phyloP scores from a whole-genome alignment of 768 basidiomycete species.

The Auriscalpium orientale region DNA sequence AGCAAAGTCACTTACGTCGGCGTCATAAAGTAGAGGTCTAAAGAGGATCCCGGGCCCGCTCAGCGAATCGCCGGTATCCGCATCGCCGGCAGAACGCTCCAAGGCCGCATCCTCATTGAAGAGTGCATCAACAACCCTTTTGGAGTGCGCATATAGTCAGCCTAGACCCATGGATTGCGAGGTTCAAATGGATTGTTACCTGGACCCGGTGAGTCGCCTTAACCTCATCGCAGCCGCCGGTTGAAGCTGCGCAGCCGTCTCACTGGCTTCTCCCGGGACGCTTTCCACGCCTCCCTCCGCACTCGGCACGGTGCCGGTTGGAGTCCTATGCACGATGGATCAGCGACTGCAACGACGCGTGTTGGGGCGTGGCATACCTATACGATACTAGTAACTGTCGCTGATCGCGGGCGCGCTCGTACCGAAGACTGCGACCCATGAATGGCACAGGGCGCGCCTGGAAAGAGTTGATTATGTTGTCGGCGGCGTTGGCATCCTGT shows the following conservation, averaged over 20 bases:
- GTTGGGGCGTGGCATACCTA: slow-evolving; percentile 31
- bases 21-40: slow-evolving; percentile 52
- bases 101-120: no score
- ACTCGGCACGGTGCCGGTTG: not conserved
- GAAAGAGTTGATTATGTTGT: slow-evolving; percentile 51
- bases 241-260: not conserved
- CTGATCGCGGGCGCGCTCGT: slow-evolving; percentile 70
- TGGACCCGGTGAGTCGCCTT: not conserved
- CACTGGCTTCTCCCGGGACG: no score
- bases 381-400: slow-evolving; percentile 71
- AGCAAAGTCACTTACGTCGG: slow-evolving; percentile 34
- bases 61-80: slow-evolving; percentile 17
- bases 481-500: slow-evolving; percentile 53
- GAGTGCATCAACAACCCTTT: no score
- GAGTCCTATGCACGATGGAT: not conserved
- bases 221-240: not conserved
- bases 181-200: no score
- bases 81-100: not conserved
- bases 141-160: no score
- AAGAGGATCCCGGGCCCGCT: slow-evolving; percentile 35
- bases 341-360: no score
- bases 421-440: slow-evolving; percentile 66
- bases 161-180: no score
- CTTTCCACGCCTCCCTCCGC: no score
- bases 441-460: slow-evolving; percentile 55